These are phyloP conservation scores for Diaporthe sp. DNA, from an alignment of 2,329 filamentous ascomycete species.

Conservation along the genomic window DNA sequence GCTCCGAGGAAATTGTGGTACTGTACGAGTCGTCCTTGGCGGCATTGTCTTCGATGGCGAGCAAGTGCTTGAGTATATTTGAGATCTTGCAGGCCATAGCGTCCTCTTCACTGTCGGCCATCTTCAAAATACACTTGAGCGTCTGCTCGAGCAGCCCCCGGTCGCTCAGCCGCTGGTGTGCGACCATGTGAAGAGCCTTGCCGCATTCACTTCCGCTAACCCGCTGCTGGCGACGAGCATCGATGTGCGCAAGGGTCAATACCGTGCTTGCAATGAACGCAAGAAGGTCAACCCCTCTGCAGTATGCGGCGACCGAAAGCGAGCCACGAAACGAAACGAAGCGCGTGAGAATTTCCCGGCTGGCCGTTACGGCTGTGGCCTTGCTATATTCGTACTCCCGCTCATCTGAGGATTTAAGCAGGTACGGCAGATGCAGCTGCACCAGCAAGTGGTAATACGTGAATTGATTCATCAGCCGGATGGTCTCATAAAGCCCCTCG, in stretches of 20 bases:
- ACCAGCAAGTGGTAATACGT: slow-evolving; percentile 57
- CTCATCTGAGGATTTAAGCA: slow-evolving; percentile 51
- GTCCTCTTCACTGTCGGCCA: slow-evolving; percentile 45
- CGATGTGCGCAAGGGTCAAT: slow-evolving; percentile 58
- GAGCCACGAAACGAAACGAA: slow-evolving; percentile 55
- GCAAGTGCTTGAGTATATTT: slow-evolving; percentile 51
- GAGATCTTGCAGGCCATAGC: slow-evolving; percentile 49
- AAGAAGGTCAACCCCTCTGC: slow-evolving; percentile 58
- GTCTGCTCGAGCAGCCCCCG: slow-evolving; percentile 57
- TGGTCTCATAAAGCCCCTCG: slow-evolving; percentile 48
- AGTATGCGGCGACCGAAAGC: slow-evolving; percentile 50
- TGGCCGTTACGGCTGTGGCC: slow-evolving; percentile 56
- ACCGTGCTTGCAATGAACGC: slow-evolving; percentile 55
- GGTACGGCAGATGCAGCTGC: slow-evolving; percentile 61
- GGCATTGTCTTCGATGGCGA: slow-evolving; percentile 55
- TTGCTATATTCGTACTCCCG: slow-evolving; percentile 54
- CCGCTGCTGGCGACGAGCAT: slow-evolving; percentile 46
- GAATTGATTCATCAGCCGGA: slow-evolving; percentile 58
- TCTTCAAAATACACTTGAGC: slow-evolving; percentile 50
- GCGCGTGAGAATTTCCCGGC: slow-evolving; percentile 56
- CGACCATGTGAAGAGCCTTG: slow-evolving; percentile 49
- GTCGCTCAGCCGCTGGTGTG: slow-evolving; percentile 57
- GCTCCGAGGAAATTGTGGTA: slow-evolving; percentile 42
- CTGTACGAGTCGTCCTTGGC: slow-evolving; percentile 48
- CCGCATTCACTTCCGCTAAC: slow-evolving; percentile 16